Conservation (phyloP, 208 protist species). For the Angomonas deanei region DNA sequence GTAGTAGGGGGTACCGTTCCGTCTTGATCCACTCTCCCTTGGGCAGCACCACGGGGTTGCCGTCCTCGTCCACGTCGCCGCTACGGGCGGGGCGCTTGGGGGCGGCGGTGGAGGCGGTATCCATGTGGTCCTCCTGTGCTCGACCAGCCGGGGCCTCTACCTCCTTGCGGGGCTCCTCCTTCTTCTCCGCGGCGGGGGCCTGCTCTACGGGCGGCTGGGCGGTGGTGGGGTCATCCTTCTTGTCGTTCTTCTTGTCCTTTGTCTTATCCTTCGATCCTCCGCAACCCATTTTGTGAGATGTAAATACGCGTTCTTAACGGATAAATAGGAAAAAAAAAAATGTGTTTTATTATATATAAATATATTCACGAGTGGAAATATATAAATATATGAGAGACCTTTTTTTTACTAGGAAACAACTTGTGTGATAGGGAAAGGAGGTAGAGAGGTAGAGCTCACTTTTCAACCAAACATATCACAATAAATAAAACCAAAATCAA, state of each 20-base stretch:
- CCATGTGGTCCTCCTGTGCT: constrained; percentile 13
- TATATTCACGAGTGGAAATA: not conserved
- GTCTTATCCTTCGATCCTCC: constrained; percentile 30
- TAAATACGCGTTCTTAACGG: not conserved
- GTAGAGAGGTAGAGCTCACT: not conserved
- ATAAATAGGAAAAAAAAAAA: constrained; percentile 8
- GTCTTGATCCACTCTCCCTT: constrained; percentile 77
- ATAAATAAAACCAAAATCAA: not conserved
- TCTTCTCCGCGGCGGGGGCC: not conserved
- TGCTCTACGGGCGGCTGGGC: not conserved
- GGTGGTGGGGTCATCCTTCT: not conserved
- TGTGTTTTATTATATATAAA: not conserved
- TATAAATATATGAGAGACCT: not conserved
- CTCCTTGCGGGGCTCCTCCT: constrained; percentile 6
- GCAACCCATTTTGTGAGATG: constrained; percentile 31
- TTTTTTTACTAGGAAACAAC: too few species aligned
- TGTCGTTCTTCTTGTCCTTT: constrained; percentile 6
- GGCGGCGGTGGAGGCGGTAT: constrained; percentile 13
- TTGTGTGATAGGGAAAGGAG: too few species aligned
- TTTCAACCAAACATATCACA: not conserved
- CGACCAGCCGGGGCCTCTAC: constrained; percentile 20
- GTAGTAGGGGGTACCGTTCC: constrained; percentile 83
- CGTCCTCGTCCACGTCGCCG: constrained; percentile 36
- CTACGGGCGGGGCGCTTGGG: constrained; percentile 1
- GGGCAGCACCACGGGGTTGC: constrained; percentile 55